Evolutionary conservation across 306 rosid species (phyloP).

Genomic region (Ormosia emarginata): DNA sequence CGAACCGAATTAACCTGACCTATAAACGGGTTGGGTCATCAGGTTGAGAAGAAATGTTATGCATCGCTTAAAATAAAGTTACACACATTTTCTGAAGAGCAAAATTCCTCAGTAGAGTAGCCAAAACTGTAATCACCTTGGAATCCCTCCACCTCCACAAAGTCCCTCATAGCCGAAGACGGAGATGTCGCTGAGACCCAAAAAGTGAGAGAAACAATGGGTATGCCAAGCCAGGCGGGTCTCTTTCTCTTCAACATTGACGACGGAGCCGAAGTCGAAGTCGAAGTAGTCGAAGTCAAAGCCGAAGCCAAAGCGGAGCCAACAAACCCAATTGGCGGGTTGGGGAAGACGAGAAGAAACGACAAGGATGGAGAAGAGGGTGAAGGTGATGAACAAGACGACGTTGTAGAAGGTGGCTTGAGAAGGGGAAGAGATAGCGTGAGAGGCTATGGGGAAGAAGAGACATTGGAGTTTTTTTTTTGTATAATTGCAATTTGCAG

Average conservation of each 20-base stretch:
- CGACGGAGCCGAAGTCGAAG: constrained; percentile 30
- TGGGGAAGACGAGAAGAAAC: constrained; percentile 54
- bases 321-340: constrained; percentile 29
- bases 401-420: constrained; percentile 31
- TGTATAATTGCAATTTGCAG: no score
- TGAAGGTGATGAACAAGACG: constrained; percentile 42
- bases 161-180: constrained; percentile 45
- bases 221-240: constrained; percentile 74
- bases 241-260: constrained; percentile 76
- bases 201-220: constrained; percentile 43
- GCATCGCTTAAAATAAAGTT: no score
- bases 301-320: no score
- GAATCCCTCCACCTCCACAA: constrained; percentile 52
- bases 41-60: no score
- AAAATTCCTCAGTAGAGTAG: no score
- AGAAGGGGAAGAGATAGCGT: constrained; percentile 43
- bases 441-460: constrained; percentile 51
- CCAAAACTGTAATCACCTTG: no score
- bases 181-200: constrained; percentile 35
- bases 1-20: no score
- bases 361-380: constrained; percentile 79
- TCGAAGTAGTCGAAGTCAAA: no score
- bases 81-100: no score
- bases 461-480: constrained; percentile 40
- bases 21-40: no score